A percentile compares a stretch with the other conserved stretches of the same genome.
Conservation (phyloP, 495 filamentous ascomycete species). For the Penicillium ochrochloron region DNA sequence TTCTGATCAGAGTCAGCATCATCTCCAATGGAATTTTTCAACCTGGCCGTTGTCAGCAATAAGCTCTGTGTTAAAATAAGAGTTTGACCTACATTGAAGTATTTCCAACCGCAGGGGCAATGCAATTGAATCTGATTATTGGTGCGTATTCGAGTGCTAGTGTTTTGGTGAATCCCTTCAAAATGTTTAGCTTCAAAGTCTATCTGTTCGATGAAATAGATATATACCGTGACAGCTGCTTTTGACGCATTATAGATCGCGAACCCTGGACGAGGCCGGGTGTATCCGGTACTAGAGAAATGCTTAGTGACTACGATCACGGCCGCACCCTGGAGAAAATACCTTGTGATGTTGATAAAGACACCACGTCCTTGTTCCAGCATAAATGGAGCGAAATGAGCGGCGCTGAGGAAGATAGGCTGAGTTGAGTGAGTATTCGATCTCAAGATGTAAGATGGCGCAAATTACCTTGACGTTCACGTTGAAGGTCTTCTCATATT, state of each 20-base stretch:
- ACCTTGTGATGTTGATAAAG: conserved; percentile 21
- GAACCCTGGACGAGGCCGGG: conserved; percentile 13
- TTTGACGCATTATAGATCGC: conserved; percentile 43
- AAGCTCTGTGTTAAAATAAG: not conserved
- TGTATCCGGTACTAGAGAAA: conserved; percentile 13
- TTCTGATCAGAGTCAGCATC: conserved; percentile 1
- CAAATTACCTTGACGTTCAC: conserved; percentile 16
- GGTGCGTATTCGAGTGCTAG: conserved; percentile 31
- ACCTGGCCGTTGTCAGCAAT: not conserved
- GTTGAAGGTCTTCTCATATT: conserved; percentile 14
- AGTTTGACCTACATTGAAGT: conserved; percentile 15
- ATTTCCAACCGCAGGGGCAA: conserved; percentile 20
- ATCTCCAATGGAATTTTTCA: conserved; percentile 9
- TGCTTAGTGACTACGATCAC: not conserved
- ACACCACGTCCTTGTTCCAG: conserved; percentile 17
- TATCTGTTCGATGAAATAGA: not conserved
- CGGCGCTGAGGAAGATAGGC: conserved; percentile 18
- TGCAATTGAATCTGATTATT: conserved; percentile 20
- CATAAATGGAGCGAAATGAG: conserved; percentile 17
- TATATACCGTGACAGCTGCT: conserved; percentile 42
- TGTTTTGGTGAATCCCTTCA: conserved; percentile 23
- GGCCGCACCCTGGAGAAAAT: not conserved
- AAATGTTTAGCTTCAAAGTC: not conserved
- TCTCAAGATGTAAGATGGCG: not conserved
- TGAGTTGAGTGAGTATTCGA: not conserved